Conservation (phyloP, 805 yeast genomes). For the Teunomyces cretensis region DNA sequence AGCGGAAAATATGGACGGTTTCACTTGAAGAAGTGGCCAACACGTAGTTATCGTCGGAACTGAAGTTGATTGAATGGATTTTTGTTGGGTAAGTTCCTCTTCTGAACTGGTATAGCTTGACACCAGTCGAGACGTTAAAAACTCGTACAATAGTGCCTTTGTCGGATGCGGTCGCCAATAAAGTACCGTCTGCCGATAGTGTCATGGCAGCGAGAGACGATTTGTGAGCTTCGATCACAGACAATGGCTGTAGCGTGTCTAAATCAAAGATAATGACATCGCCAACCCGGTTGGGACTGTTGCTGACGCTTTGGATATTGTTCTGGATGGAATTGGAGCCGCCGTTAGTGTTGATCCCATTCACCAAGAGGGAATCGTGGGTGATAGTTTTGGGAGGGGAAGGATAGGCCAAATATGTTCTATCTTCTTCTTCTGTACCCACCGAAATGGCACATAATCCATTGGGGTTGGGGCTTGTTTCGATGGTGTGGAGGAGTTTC, state of each 20-base stretch:
- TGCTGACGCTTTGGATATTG: constrained; percentile 40
- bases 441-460: constrained; percentile 64
- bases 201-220: constrained; percentile 67
- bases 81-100: constrained; percentile 84
- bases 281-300: constrained; percentile 53
- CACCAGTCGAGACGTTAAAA: constrained; percentile 66
- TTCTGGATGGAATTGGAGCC: constrained; percentile 40
- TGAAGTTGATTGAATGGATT: constrained; percentile 75
- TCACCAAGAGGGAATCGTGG: constrained; percentile 41
- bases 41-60: constrained; percentile 63
- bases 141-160: constrained; percentile 90
- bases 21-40: constrained; percentile 88
- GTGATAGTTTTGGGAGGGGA: constrained; percentile 64
- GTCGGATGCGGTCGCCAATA: constrained; percentile 84
- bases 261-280: constrained; percentile 81
- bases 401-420: constrained; percentile 67
- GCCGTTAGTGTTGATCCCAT: constrained; percentile 41
- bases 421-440: constrained; percentile 22
- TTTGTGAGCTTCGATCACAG: constrained; percentile 84
- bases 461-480: constrained; percentile 41
- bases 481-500: constrained; percentile 44
- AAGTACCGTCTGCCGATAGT: constrained; percentile 70
- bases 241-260: constrained; percentile 66
- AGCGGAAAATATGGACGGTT: constrained; percentile 87
- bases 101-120: constrained; percentile 68